These are phyloP conservation scores for Dothiorella sarmentorum DNA, from an alignment of 2,329 filamentous ascomycete genomes.

Conservation along the genomic window DNA sequence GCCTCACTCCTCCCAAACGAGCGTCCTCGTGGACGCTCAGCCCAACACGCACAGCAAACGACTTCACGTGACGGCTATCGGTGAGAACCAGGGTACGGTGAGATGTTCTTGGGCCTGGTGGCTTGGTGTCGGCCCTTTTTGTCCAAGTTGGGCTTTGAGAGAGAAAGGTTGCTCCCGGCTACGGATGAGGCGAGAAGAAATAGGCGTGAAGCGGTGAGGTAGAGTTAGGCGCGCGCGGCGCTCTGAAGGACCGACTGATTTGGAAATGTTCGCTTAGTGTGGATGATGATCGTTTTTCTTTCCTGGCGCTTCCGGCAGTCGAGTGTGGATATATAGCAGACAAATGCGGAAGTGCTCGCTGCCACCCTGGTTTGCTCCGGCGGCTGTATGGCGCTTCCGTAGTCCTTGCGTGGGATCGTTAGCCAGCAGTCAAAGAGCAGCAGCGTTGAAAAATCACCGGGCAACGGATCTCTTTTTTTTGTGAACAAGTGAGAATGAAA, in stretches of 20 bases:
- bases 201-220: constrained; percentile 7
- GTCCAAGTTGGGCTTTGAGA: not conserved
- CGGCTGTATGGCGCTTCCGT: not conserved
- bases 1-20: not conserved
- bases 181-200: constrained; percentile 1
- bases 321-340: not conserved
- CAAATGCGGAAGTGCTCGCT: constrained; percentile 7
- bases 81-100: not conserved
- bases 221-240: constrained; percentile 8
- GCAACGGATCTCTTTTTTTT: not conserved
- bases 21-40: not conserved
- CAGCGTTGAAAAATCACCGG: not conserved
- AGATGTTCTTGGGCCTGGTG: not conserved
- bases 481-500: constrained; percentile 14
- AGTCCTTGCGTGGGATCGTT: not conserved
- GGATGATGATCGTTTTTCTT: constrained; percentile 11
- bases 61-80: constrained; percentile 6
- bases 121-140: constrained; percentile 1
- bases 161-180: not conserved
- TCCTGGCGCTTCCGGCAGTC: not conserved
- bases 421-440: constrained; percentile 8
- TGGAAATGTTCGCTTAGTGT: constrained; percentile 8
- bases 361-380: not conserved
- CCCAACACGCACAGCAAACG: not conserved
- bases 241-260: constrained; percentile 15